Base-by-base conservation (phyloP, 768 basidiomycete species). In the Lentinus tigrinus region DNA sequence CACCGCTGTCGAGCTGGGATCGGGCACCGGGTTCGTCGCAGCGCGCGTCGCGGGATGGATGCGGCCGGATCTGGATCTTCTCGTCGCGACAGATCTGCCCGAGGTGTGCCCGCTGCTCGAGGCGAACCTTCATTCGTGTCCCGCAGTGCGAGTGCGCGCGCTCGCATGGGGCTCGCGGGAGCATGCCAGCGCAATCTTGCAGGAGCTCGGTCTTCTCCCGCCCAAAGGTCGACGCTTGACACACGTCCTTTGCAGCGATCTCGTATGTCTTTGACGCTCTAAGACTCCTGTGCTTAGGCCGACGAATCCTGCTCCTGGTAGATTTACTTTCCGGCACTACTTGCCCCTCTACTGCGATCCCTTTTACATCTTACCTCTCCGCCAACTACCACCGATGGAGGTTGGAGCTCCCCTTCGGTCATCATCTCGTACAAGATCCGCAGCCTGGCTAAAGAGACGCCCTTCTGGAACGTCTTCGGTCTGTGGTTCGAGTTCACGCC, bases 321-420 rank as follows among this genome's bases (percentile, higher is more conserved):
- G 89, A 82, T 95, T 13, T 95, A 95, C 72, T 95, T 95, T 66
- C 89, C 91, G 0, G 84, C 90, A 57, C 81, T 95, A 1, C 77
- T 92, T 11, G 89, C 85, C 0, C 89, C 89, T 4, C 81, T 95
- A 17, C 74, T 95, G 19, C 83, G 87, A 2, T 85, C 88, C 2
- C 77, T 95, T 13, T 73, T 96, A 3, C 81, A 88, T 21, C 76
- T 95, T 21, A 87, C 93, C 0, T 82, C 86, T 1, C 76, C 76
- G 4, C 73, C 79, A 0, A 82, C 80, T 60, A 57, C 61, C 42
- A 55, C 52, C 10, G 42, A 19, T 0, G 6, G 4, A 13, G 27
- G 52, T 10, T 24, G 43, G 4, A 52, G 54, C 36, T 58, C 67
- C 5, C 73, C 75, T 36, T 61, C 75, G 13, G 67, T 93, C 47